Base-by-base conservation (phyloP, 2,329 filamentous ascomycete species). In the Furcasterigmium furcatum region DNA sequence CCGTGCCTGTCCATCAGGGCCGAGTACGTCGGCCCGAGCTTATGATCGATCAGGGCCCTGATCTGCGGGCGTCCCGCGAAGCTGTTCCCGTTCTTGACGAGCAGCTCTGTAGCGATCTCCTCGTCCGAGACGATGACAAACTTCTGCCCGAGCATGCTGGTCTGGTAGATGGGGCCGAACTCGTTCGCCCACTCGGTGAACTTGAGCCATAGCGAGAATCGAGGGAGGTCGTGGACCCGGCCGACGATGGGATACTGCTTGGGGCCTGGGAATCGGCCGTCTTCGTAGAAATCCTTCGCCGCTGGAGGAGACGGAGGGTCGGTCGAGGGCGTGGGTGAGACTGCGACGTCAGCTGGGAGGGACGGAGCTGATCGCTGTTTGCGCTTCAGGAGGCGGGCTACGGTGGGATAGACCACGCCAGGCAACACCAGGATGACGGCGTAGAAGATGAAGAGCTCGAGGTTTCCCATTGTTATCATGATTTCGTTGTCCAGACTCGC, bases 41-140 rank as follows among this genome's bases (percentile, higher is more conserved):
- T 77, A 55, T 77, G 73, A 45, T 70, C 59, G 49, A 76, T 69
- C 14, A 77, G 59, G 1, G 72, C 72, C 25, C 72, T 59, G 45
- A 77, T 73, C 59, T 76, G 72, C 8, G 71, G 70, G n/a, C 73
- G 63, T 5, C 73, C 73, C 2, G 71, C 69, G 51, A 75, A 76
- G 47, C 71, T 74, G 49, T 76, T 69, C 5, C 73, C 73, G 24
- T 71, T 62, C 58, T 74, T 75, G 32, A 74, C 61, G 4, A 77
- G 65, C 8, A 76, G 63, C 44, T 77, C 73, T 49, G 67, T 62
- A 9, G 73, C 73, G 44, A 76, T 72, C 40, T 67, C 64, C 52
- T 74, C 70, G 32, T 74, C 69, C 2, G 72, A 73, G 12, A 77
- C 56, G 51, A 77, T 64, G 47, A 73, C 52, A 46, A 72, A 72